Conservation (phyloP, 305 asterid genomes). For the Fraxinus platypoda region DNA sequence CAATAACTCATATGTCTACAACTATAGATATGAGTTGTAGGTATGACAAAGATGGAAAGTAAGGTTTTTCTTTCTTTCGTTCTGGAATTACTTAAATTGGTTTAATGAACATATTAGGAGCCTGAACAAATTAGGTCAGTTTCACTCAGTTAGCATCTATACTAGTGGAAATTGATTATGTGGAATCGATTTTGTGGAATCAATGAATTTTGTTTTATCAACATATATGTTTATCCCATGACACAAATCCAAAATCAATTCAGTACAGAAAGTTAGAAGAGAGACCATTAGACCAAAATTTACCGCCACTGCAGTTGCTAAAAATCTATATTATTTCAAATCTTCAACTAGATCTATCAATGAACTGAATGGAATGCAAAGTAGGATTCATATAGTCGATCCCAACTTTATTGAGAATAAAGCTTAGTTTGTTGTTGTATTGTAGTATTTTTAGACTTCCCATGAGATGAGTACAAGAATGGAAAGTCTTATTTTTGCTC, state of each 20-base stretch:
- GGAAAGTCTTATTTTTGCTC: not conserved
- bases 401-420: not conserved
- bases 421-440: not conserved
- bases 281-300: not conserved
- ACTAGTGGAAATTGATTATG: not conserved
- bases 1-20: not conserved
- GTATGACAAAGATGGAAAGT: slow-evolving; percentile 11
- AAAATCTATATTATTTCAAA: not conserved
- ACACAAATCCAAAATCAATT: not conserved
- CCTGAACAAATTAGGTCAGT: not conserved
- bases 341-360: not conserved
- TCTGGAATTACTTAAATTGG: not conserved
- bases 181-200: not conserved
- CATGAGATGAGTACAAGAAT: not conserved
- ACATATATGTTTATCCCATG: not conserved
- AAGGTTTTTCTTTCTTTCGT: not conserved
- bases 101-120: not conserved
- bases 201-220: not conserved
- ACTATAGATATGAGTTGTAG: not conserved
- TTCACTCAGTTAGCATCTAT: not conserved
- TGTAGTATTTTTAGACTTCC: not conserved
- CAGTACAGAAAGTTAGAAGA: not conserved
- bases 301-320: not conserved
- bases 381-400: not conserved
- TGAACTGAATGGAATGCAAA: not conserved